Conservation (phyloP, 257 asterid species). For the Capsicum baccatum region DNA sequence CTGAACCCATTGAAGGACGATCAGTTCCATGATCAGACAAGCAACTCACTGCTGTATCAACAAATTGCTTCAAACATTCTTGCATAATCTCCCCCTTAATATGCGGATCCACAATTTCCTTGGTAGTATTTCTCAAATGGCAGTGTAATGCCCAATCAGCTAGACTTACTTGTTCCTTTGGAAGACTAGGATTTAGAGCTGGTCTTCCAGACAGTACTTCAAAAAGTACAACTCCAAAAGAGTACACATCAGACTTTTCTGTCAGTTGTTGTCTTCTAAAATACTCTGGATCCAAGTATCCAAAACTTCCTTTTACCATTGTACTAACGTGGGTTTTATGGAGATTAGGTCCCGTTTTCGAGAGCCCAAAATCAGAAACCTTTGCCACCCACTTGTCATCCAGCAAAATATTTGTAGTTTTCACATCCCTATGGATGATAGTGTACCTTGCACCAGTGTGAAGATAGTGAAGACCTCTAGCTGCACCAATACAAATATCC, state of each 20-base stretch:
- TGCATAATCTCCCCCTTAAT: slow-evolving; percentile 45
- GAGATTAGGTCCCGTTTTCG: slow-evolving; percentile 57
- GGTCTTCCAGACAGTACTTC: slow-evolving; percentile 75
- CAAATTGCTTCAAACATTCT: slow-evolving; percentile 58
- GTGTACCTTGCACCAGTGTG: slow-evolving; percentile 82
- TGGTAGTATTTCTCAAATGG: slow-evolving; percentile 37
- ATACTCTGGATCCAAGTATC: slow-evolving; percentile 83
- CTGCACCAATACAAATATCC: slow-evolving; percentile 76
- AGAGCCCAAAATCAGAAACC: slow-evolving; percentile 83
- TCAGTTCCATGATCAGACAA: slow-evolving; percentile 59
- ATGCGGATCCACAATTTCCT: slow-evolving; percentile 53
- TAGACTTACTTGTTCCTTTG: slow-evolving; percentile 65
- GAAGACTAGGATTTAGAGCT: slow-evolving; percentile 56
- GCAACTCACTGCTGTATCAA: slow-evolving; percentile 63
- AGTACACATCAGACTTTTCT: slow-evolving; percentile 78
- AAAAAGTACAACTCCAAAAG: slow-evolving; percentile 74
- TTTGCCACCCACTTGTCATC: slow-evolving; percentile 76
- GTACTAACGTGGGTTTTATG: slow-evolving; percentile 75
- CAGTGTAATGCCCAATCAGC: slow-evolving; percentile 68
- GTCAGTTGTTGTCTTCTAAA: slow-evolving; percentile 72
- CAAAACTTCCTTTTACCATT: slow-evolving; percentile 77
- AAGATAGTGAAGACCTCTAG: slow-evolving; percentile 79
- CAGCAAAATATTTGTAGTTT: slow-evolving; percentile 69
- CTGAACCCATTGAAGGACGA: slow-evolving; percentile 82
- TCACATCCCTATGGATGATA: slow-evolving; percentile 83